These are phyloP conservation scores for Rutidosis leptorrhynchoides DNA, from an alignment of 129 eudicot species.

Conservation along the genomic window DNA sequence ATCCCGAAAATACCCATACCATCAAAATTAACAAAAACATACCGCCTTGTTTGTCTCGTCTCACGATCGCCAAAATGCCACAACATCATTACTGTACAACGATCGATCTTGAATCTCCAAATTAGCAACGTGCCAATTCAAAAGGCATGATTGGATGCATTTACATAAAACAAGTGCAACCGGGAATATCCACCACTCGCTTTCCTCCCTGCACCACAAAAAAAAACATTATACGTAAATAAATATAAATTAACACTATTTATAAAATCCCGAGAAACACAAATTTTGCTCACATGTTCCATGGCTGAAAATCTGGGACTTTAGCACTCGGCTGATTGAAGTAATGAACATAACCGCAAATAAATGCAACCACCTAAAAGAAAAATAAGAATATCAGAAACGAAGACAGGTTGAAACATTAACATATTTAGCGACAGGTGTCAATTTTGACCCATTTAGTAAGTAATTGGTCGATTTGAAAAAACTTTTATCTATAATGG, in stretches of 20 bases:
- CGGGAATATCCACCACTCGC: constrained; percentile 86
- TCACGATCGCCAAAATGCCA: constrained; percentile 68
- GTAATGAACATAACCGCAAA: constrained; percentile 66
- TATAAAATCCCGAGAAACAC: not conserved
- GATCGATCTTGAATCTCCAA: constrained; percentile 83
- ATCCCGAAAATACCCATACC: constrained; percentile 14
- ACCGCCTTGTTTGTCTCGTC: not conserved
- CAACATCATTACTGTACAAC: constrained; percentile 60
- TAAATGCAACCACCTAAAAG: constrained; percentile 63
- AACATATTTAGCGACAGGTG: not conserved
- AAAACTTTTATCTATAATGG: not conserved
- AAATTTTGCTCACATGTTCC: constrained; percentile 53
- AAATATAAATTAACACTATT: not conserved
- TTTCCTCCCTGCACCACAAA: constrained; percentile 66
- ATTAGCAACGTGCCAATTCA: constrained; percentile 84
- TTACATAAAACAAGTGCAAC: constrained; percentile 67
- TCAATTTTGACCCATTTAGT: too few relatives aligned
- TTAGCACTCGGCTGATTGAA: constrained; percentile 42
- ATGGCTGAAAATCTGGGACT: constrained; percentile 62
- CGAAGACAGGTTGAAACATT: not conserved
- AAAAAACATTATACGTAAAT: not conserved
- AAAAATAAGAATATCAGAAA: constrained; percentile 10
- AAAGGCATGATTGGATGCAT: constrained; percentile 62
- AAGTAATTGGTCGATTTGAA: not conserved
- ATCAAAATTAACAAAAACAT: constrained; percentile 23